Base-by-base conservation (phyloP, 2,329 filamentous ascomycete genomes). In the Trichophaea hybrida region DNA sequence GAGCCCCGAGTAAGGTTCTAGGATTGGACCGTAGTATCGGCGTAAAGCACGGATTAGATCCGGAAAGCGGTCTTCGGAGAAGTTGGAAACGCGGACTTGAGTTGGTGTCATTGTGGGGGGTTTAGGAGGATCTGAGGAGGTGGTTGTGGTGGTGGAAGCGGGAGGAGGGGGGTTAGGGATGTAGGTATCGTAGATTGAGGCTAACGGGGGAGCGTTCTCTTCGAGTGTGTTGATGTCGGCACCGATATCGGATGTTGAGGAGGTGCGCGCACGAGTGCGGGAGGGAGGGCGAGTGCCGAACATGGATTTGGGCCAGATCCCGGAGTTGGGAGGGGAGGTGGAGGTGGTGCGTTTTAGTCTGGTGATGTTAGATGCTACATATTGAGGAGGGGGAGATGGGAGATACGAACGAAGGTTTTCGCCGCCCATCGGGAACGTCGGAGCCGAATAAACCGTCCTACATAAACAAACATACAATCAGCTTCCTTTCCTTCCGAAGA, bases 61-160 rank as follows among this genome's bases (percentile, higher is more conserved):
- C 7, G 61, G 54, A 35, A 65, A 65, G 15, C 63, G 59, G 32
- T 63, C 58, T 12, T 63, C 58, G 15, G 63, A 62, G 37, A 65
- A 65, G 54, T 64, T 61, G 31, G 65, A 54, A 33, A 66, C 63
- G 7, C 60, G 64, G 17, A 66, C 65, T 59, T 65, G 61, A 15
- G 64, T 66, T 17, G 65, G 65, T 4, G 64, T 64, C 34, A 64
- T 60, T 10, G 59, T 24, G 4, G 61, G 52, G 48, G 62, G 61
- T 71, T 73, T 12, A 73, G 63, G 44, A 73, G 61, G 49, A 17
- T 63, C 63, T n/a, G 50, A 34, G n/a, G 63, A 61, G 3, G 59
- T 54, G 24, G 63, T 59, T 12, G 58, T 44, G 4, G 55, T 37
- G 8, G 17, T 15, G 7, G 34, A 10, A n/a, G 48, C 5, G 12